Evolutionary conservation across 1,284 basidiomycete species (phyloP).

Genomic region (Earliella scabrosa): DNA sequence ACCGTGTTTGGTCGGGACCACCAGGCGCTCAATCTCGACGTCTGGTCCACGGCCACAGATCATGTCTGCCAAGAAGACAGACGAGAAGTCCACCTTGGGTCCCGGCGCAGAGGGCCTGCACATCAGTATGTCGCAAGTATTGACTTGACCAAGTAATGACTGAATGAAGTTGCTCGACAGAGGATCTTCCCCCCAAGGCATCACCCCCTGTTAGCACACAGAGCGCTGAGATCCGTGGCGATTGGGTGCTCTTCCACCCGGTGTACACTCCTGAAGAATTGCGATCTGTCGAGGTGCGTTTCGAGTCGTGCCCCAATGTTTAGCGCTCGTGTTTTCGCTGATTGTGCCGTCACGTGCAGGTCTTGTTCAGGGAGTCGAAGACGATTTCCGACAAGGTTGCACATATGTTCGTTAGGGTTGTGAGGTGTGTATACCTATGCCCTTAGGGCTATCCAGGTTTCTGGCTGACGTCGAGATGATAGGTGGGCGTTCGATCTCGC

Average conservation of each 20-base stretch:
- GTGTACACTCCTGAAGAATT: constrained; percentile 83
- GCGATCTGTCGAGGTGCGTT: constrained; percentile 70
- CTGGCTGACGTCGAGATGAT: neutral
- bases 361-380: constrained; percentile 71
- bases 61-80: constrained; percentile 19
- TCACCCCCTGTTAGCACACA: constrained; percentile 1
- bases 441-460: no score
- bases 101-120: constrained; percentile 38
- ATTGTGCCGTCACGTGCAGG: constrained; percentile 46
- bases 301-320: no score
- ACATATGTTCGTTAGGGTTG: constrained; percentile 59
- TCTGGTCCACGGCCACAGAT: constrained; percentile 6
- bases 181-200: constrained; percentile 19
- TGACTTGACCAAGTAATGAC: no score
- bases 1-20: constrained; percentile 15
- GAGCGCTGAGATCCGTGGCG: constrained; percentile 52
- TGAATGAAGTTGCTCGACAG: constrained; percentile 18
- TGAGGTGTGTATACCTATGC: constrained; percentile 57
- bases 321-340: no score
- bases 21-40: constrained; percentile 20
- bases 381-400: constrained; percentile 79
- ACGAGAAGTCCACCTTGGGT: constrained; percentile 24
- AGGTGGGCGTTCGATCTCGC: constrained; percentile 78
- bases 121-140: constrained; percentile 32
- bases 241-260: constrained; percentile 86